phyloP scores from a whole-genome alignment of 2,329 filamentous ascomycete species.

The Botryotinia narcissicola region DNA sequence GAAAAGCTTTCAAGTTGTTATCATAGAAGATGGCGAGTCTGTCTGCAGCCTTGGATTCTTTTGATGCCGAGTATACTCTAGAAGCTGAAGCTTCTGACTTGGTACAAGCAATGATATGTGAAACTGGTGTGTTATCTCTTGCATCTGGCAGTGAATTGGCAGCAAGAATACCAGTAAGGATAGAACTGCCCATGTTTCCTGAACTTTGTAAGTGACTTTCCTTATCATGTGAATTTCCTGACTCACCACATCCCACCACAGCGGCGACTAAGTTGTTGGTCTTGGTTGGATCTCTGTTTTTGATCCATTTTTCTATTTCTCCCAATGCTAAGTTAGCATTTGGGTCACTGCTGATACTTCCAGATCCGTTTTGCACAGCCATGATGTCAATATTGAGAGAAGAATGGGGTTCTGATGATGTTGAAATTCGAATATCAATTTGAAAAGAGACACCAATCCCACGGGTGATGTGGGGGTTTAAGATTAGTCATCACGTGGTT shows the following conservation, averaged over 20 bases:
- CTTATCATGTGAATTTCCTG: neutral
- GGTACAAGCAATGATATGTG: conserved; percentile 18
- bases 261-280: conserved; percentile 11
- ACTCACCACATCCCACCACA: conserved; percentile 21
- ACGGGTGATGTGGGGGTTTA: neutral
- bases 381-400: neutral
- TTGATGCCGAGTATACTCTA: conserved; percentile 8
- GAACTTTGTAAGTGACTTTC: neutral
- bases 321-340: neutral
- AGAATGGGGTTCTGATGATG: neutral
- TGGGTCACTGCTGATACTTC: neutral
- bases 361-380: neutral
- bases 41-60: conserved; percentile 5
- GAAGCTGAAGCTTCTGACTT: conserved; percentile 16
- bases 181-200: conserved; percentile 19
- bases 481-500: neutral
- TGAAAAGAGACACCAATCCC: neutral
- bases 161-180: conserved; percentile 14
- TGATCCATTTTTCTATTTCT: conserved; percentile 3
- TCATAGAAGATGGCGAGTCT: conserved; percentile 12
- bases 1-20: conserved; percentile 16
- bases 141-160: neutral
- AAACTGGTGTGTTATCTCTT: conserved; percentile 16
- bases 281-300: neutral
- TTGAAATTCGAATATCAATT: neutral